phyloP scores from a whole-genome alignment of 2,329 filamentous ascomycete species.

The Colletotrichum cordylinicola region DNA sequence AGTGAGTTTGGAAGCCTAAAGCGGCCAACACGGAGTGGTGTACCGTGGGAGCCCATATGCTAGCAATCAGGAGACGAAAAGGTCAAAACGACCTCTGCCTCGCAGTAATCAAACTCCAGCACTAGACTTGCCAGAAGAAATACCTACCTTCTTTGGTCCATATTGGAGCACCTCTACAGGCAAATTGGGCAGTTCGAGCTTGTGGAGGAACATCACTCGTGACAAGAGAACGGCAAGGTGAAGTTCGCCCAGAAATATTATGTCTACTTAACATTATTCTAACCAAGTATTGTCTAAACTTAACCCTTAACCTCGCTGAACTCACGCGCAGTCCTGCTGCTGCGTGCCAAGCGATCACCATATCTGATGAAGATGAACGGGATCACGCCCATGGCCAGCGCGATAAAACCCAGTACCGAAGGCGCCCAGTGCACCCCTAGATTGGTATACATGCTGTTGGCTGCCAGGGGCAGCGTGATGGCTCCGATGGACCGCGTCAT shows the following conservation, averaged over 20 bases:
- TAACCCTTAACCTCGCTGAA: background rate
- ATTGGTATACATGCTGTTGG: conserved; percentile 34
- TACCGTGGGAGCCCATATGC: background rate
- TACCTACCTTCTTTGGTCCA: background rate
- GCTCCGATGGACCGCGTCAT: conserved; percentile 38
- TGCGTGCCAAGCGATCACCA: conserved; percentile 32
- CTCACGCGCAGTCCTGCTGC: conserved; percentile 25
- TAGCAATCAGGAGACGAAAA: background rate
- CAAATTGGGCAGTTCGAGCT: background rate
- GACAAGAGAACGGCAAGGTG: background rate
- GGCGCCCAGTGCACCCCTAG: conserved; percentile 40
- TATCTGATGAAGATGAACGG: conserved; percentile 37
- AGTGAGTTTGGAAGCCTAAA: background rate
- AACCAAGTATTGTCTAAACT: background rate
- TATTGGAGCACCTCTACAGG: background rate
- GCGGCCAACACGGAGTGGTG: background rate
- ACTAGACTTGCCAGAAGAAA: background rate
- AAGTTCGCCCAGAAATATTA: background rate
- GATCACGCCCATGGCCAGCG: conserved; percentile 33
- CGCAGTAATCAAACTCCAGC: background rate
- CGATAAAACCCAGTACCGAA: conserved; percentile 36
- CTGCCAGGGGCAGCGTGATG: conserved; percentile 36
- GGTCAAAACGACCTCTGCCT: background rate
- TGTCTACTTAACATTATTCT: background rate
- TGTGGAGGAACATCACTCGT: background rate